Evolutionary conservation across 2,329 filamentous ascomycete species (phyloP), one percentile per base, ranked within the genome.

Genomic region (Biscogniauxia marginata): DNA sequence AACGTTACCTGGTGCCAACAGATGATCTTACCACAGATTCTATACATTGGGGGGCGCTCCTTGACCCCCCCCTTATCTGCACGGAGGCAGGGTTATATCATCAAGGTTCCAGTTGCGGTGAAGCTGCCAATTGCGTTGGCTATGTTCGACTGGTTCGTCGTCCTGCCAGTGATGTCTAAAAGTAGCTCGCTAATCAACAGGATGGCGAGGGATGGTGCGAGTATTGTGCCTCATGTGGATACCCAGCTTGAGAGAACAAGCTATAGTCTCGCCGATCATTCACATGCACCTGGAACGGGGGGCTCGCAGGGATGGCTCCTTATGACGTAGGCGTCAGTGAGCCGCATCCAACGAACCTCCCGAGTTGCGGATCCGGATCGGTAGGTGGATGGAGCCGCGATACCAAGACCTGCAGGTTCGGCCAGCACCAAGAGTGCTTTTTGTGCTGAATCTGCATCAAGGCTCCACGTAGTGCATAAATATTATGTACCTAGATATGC

Each of bases 311-410:
- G 30, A 16, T 39, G 30, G 6, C 7, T 30, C 11, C n/a, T 30
- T 34, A 49, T 49, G 48, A 49, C 48, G 48, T 49, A 25, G 48
- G 48, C 16, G 2, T 23, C 3, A 34, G 24, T 25, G 48, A 49
- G 48, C 48, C 48, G 48, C 48, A 49, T 49, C 48, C 48, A 49
- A 49, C 48, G 48, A 49, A 49, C 23, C 48, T 21, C 25, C 23
- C 22, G 18, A 21, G 9, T 19, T 49, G 48, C 48, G 48, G 48
- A 49, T 34, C 24, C 48, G 48, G 48, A n/a, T n/a, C n/a, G n/a
- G n/a, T n/a, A n/a, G n/a, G n/a, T n/a, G n/a, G n/a, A 24, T 49
- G 24, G 48, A 49, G 24, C 48, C 48, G 48, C 22, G 23, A 49
- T 9, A 39, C 22, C 24, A 34, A 19, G 24, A 49, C 48, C 48